A percentile compares a stretch with the other conserved stretches of the same genome.
These are phyloP conservation scores for Naegleria fowleri DNA, from an alignment of 208 protist species.

Conservation along the genomic window DNA sequence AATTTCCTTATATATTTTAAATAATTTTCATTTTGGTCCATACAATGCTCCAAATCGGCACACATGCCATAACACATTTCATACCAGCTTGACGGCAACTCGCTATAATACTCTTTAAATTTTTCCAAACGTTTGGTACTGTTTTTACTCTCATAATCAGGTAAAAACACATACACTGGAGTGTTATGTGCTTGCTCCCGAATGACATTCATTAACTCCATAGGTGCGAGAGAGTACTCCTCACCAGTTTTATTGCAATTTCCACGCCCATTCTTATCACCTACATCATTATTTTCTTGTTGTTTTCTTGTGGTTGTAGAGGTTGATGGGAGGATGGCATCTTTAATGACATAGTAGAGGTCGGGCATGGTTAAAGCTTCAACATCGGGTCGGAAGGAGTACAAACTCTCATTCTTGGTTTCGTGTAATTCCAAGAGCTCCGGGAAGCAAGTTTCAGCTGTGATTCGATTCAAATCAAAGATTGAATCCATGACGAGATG, in stretches of 20 bases:
- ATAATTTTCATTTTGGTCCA: not conserved
- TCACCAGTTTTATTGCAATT: no score
- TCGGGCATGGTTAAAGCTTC: not conserved
- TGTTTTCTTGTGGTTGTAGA: no score
- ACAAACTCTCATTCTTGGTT: not conserved
- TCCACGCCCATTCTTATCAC: no score
- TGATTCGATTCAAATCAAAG: not conserved
- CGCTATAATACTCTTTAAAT: not conserved
- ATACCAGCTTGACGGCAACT: not conserved
- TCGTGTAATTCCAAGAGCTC: not conserved
- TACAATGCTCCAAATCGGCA: not conserved
- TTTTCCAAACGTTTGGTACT: not conserved
- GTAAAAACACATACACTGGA: not conserved
- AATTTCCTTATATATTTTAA: not conserved
- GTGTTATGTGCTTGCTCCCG: not conserved
- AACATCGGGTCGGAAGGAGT: not conserved
- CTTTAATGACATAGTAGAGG: not conserved
- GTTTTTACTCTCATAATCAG: not conserved
- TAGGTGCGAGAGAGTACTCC: no score
- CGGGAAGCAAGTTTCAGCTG: not conserved
- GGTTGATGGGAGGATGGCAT: not conserved
- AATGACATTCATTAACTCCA: not conserved
- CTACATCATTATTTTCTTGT: no score
- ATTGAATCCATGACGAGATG: not conserved
- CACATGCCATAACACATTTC: not conserved